These are phyloP conservation scores for Paradendryphiella salina DNA, from an alignment of 2,329 filamentous ascomycete genomes.

Conservation along the genomic window DNA sequence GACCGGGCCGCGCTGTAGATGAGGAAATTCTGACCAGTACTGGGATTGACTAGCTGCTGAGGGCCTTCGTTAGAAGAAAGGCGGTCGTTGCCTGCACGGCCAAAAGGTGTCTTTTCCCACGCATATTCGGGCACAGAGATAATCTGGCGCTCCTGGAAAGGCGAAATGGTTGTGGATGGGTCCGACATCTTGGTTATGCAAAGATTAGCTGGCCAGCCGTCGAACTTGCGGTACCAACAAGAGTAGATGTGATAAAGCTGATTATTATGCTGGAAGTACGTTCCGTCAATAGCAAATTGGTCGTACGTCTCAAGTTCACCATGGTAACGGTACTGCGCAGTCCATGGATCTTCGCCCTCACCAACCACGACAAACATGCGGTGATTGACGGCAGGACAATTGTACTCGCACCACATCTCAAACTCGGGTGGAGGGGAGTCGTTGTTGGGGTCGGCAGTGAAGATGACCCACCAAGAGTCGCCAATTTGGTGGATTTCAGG, in stretches of 20 bases:
- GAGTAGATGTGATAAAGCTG: slow-evolving; percentile 48
- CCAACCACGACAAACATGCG: slow-evolving; percentile 57
- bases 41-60: slow-evolving; percentile 54
- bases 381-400: slow-evolving; percentile 56
- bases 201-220: slow-evolving; percentile 57
- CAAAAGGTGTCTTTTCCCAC: slow-evolving; percentile 58
- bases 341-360: slow-evolving; percentile 51
- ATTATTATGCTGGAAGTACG: slow-evolving; percentile 53
- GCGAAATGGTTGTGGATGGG: slow-evolving; percentile 54
- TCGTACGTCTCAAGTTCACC: slow-evolving; percentile 55
- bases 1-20: slow-evolving; percentile 56
- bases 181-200: slow-evolving; percentile 57
- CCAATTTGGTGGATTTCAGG: slow-evolving; percentile 56
- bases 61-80: slow-evolving; percentile 57
- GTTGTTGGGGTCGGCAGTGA: slow-evolving; percentile 55
- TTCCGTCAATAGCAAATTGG: slow-evolving; percentile 59
- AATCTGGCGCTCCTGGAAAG: slow-evolving; percentile 53
- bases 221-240: slow-evolving; percentile 51
- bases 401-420: slow-evolving; percentile 55
- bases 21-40: slow-evolving; percentile 54
- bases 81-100: slow-evolving; percentile 52
- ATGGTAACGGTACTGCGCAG: slow-evolving; percentile 51
- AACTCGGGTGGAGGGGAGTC: slow-evolving; percentile 54
- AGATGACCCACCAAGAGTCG: slow-evolving; percentile 57
- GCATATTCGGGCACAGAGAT: slow-evolving; percentile 53